phyloP scores from a whole-genome alignment of 2,329 filamentous ascomycete genomes.

The Anisogramma anomala region DNA sequence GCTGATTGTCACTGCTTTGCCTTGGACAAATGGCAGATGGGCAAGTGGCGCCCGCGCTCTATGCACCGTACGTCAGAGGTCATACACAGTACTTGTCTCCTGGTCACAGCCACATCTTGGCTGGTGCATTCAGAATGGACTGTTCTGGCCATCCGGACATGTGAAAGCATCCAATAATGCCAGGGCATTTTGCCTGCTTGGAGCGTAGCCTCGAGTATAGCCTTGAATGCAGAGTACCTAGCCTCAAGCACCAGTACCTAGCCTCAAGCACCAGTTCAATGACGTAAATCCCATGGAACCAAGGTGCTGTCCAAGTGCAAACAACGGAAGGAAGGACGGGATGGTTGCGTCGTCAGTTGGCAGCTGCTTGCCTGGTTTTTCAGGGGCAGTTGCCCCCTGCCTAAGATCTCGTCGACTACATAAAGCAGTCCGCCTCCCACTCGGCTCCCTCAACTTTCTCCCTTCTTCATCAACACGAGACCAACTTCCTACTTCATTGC shows the following conservation, averaged over 20 bases:
- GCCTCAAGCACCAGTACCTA: too few species aligned
- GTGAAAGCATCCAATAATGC: background rate
- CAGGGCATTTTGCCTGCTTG: background rate
- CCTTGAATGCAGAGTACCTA: background rate
- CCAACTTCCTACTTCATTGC: slow-evolving; percentile 4
- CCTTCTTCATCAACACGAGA: slow-evolving; percentile 11
- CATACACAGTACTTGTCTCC: background rate
- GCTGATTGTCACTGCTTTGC: too few species aligned
- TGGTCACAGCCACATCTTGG: background rate
- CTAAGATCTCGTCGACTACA: slow-evolving; percentile 1
- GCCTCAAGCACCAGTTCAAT: too few species aligned
- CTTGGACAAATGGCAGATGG: too few species aligned
- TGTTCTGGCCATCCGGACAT: background rate
- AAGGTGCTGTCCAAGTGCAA: too few species aligned
- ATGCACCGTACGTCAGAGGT: slow-evolving; percentile 1
- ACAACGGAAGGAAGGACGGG: too few species aligned
- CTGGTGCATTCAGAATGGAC: background rate
- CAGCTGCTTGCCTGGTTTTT: too few species aligned
- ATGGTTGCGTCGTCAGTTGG: too few species aligned
- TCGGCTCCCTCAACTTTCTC: background rate
- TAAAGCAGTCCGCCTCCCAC: slow-evolving; percentile 4
- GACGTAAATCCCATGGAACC: background rate
- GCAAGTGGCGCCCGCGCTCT: too few species aligned
- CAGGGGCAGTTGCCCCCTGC: too few species aligned
- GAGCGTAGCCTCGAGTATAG: background rate